Percentiles rank a stretch among this genome's conserved stretches.
phyloP scores from a whole-genome alignment of 176 grass and related monocot genomes.

The Otatea glauca region DNA sequence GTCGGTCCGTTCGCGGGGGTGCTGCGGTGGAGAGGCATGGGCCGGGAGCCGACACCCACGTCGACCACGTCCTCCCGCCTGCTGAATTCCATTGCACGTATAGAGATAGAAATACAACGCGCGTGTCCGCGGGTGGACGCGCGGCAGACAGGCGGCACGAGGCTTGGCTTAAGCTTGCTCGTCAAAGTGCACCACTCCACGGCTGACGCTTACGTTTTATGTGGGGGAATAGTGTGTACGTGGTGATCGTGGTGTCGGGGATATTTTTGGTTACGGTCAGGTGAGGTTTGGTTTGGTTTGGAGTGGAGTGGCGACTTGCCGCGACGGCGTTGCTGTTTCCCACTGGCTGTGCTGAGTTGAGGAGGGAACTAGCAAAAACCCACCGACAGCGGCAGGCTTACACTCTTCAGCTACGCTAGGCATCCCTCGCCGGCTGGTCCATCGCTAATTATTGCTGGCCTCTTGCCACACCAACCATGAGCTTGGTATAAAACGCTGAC shows the following conservation, averaged over 20 bases:
- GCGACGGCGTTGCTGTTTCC: neutral
- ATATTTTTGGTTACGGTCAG: slow-evolving; percentile 30
- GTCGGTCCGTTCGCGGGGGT: neutral
- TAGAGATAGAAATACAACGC: slow-evolving; percentile 6
- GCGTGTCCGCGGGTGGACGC: neutral
- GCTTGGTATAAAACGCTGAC: too few species aligned
- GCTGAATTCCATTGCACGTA: slow-evolving; percentile 47
- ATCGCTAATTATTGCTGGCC: too few species aligned
- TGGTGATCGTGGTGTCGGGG: slow-evolving; percentile 13
- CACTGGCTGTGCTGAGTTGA: neutral
- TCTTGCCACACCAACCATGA: too few species aligned
- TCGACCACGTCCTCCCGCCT: slow-evolving; percentile 35
- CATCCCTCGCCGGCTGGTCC: neutral
- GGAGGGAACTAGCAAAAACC: neutral
- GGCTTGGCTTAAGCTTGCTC: neutral
- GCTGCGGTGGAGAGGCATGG: neutral
- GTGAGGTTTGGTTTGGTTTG: neutral
- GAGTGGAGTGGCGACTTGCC: neutral
- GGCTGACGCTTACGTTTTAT: neutral
- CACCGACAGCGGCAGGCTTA: neutral
- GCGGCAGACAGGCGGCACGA: neutral
- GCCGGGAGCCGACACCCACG: slow-evolving; percentile 35
- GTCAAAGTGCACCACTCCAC: slow-evolving; percentile 19
- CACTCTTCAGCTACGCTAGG: neutral
- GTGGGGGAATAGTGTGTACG: slow-evolving; percentile 26